A percentile compares a stretch with the other conserved stretches of the same genome.
These are phyloP conservation scores for Spinacia oleracea DNA, from an alignment of 179 eudicot genomes.

Conservation along the genomic window DNA sequence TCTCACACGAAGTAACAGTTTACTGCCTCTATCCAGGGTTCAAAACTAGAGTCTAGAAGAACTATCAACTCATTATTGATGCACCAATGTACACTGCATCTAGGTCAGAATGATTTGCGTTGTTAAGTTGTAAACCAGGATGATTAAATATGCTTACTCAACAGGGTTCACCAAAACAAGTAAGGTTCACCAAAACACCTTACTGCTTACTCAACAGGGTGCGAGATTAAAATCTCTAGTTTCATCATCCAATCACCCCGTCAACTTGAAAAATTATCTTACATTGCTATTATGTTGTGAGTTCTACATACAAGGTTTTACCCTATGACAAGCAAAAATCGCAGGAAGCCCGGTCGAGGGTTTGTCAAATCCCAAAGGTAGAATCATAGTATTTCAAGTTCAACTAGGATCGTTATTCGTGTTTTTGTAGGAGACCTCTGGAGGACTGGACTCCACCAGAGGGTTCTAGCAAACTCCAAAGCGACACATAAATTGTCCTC, in stretches of 20 bases:
- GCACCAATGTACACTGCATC: neutral
- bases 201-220: neutral
- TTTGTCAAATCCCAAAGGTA: no score
- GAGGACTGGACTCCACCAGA: no score
- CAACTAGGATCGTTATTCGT: no score
- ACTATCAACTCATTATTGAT: neutral
- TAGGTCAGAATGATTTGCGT: neutral
- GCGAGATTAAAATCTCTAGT: neutral
- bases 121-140: neutral
- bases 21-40: neutral
- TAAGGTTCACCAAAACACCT: no score
- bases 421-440: no score
- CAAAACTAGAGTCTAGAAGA: neutral
- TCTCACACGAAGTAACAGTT: neutral
- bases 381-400: no score
- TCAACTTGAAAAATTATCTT: neutral
- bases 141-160: neutral
- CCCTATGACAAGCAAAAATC: neutral
- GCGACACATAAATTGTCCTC: neutral
- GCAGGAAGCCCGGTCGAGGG: no score
- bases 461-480: no score
- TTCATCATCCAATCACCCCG: neutral
- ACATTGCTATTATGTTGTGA: neutral
- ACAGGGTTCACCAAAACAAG: no score
- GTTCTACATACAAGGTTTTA: neutral